Evolutionary conservation across 805 yeast species (phyloP), one percentile per base, ranked within the genome.

Genomic region (Spathaspora gorwiae): DNA sequence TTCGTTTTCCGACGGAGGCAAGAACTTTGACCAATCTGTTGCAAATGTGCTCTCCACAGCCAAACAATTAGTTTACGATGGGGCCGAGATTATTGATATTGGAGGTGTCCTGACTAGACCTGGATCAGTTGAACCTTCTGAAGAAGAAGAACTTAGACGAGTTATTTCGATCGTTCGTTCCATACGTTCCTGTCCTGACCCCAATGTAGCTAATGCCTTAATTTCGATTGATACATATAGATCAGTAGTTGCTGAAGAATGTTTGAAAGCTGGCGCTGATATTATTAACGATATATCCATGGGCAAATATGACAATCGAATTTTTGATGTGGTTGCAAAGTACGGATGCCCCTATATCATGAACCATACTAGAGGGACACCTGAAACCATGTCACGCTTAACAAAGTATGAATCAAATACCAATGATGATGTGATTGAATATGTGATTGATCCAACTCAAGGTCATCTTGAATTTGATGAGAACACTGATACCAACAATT

Each of bases 61-160:
- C 0, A 59, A 64, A 35, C 51, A 63, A 34, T 74, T 87, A 73
- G 73, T 80, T 6, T 54, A 61, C 0, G 66, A 75, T 19, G 90
- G 88, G 1, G 87, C 90, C n/a, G 71, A 73, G 26, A 86, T 94
- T 29, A 72, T 94, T 34, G 99, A 94, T 61, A 76, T 94, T 44
- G 99, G 99, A 7, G 99, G 99, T 1, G 87, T 89, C 46, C 88
- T 97, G 1, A 94, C 99, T 0, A 76, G 95, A 42, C 99, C 99
- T 0, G 88, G 89, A 1, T 80, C 95, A 1, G 56, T 52, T 0
- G 87, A 80, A 44, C 83, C 85, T 0, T 56, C 76, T 2, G 75
- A 62, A 15, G 76, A 75, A n/a, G 90, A 79, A 45, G 99, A 94
- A 60, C 54, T 86, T 39, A 55, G 55, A 2, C 66, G 98, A 37